phyloP scores from a whole-genome alignment of 164 flowering plant species.

The Berberis vulgaris region DNA sequence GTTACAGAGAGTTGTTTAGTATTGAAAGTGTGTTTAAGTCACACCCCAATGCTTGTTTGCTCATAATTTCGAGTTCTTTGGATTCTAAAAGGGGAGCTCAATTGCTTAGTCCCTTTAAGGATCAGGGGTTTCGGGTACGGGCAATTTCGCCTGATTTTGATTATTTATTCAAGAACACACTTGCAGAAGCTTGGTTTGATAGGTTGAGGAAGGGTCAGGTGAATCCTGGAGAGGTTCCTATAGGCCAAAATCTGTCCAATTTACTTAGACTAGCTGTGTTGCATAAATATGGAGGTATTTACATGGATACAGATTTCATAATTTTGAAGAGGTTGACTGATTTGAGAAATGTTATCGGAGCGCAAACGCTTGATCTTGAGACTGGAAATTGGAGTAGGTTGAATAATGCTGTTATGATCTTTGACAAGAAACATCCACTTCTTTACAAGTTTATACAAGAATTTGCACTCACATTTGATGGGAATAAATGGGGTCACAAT shows the following conservation, averaged over 20 bases:
- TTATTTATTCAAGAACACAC: slow-evolving; percentile 48
- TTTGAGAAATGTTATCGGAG: slow-evolving; percentile 70
- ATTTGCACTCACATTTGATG: slow-evolving; percentile 75
- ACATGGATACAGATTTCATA: slow-evolving; percentile 75
- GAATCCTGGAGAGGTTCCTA: slow-evolving; percentile 59
- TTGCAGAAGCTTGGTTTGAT: slow-evolving; percentile 54
- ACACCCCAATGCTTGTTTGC: slow-evolving; percentile 64
- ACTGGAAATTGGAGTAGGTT: slow-evolving; percentile 71
- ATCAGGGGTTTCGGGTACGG: slow-evolving; percentile 35
- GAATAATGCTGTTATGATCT: slow-evolving; percentile 88
- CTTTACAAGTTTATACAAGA: slow-evolving; percentile 69
- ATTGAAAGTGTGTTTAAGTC: slow-evolving; percentile 67
- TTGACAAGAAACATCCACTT: slow-evolving; percentile 72
- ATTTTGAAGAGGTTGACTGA: slow-evolving; percentile 46
- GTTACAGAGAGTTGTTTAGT: slow-evolving; percentile 40
- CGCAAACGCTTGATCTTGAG: slow-evolving; percentile 48
- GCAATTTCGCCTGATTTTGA: slow-evolving; percentile 63
- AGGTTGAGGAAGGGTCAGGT: slow-evolving; percentile 41
- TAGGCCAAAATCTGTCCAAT: slow-evolving; percentile 89
- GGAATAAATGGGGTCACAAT: slow-evolving; percentile 95
- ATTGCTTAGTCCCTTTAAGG: slow-evolving; percentile 42
- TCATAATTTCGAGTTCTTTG: slow-evolving; percentile 57
- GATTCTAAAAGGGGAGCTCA: slow-evolving; percentile 41
- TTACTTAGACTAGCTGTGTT: slow-evolving; percentile 64
- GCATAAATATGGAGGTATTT: slow-evolving; percentile 77